Evolutionary conservation across 2,329 filamentous ascomycete genomes (phyloP), one percentile per base, ranked within the genome.

Genomic region (Aspergillus bombycis): DNA sequence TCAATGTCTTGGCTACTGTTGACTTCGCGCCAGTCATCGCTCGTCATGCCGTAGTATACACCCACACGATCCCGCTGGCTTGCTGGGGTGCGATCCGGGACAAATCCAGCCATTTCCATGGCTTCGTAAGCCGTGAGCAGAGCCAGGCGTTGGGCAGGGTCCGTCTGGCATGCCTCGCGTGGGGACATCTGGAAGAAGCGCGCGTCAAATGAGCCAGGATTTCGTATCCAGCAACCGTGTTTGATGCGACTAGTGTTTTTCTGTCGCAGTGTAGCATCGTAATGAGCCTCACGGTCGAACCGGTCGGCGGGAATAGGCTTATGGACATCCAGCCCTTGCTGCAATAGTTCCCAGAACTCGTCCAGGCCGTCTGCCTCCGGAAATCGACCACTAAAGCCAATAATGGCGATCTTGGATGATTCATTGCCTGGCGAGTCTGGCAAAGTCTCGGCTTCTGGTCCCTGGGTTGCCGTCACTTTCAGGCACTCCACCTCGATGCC

Each of bases 151-250:
- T 93, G 91, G 85, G 92, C 92, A 0, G 92, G 92, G 74, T 94
- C 91, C 1, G 90, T 93, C 74, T 93, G 90, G 58, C 88, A 86
- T 38, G 91, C 92, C 78, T 94, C 91, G 68, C 90, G 88, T 8
- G 91, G 91, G 41, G 91, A 93, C 89, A 94, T 94, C 77, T 93
- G 93, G 85, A 94, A 94, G 80, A 94, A 94, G 0, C 89, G 84
- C n/a, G 90, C 89, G 70, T 94, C 91, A 72, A 94, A 94, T 55
- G 90, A 82, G 60, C 90, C 90, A 0, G 91, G 91, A 65, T 93
- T 85, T 65, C 92, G 87, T 68, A 92, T 86, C 79, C 88, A 93
- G 79, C 90, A 92, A 19, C 91, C 91, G 70, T 88, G 92, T 3
- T 88, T 89, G 1, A 90, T 92, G 76, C 91, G 89, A 58, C 87